These are phyloP conservation scores for Leptomonas pyrrhocoris DNA, from an alignment of 208 protist genomes.

Conservation along the genomic window DNA sequence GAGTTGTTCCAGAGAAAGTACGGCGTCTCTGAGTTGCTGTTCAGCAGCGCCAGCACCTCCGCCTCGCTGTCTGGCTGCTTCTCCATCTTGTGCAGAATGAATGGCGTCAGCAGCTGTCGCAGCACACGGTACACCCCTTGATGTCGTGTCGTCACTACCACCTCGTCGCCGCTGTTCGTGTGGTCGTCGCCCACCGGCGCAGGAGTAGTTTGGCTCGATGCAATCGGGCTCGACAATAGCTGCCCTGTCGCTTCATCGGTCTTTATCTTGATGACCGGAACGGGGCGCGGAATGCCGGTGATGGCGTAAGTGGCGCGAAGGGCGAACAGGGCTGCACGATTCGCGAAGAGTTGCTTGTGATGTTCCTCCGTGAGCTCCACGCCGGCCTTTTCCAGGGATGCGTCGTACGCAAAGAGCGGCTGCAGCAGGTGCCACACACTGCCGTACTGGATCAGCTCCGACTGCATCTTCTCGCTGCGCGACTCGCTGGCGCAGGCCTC, in stretches of 20 bases:
- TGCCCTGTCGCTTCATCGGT: slow-evolving; percentile 2
- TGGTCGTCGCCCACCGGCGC: neutral
- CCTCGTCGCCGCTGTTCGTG: neutral
- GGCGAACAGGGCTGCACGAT: slow-evolving; percentile 71
- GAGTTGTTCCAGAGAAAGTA: slow-evolving; percentile 91
- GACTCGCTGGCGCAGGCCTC: slow-evolving; percentile 73
- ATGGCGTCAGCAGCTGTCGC: slow-evolving; percentile 81
- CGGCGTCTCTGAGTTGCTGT: slow-evolving; percentile 85
- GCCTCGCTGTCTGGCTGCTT: slow-evolving; percentile 26
- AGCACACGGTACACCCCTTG: slow-evolving; percentile 46
- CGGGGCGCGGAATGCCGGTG: slow-evolving; percentile 41
- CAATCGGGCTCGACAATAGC: neutral
- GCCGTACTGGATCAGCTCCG: slow-evolving; percentile 63
- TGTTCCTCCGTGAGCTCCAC: slow-evolving; percentile 61
- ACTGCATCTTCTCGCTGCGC: slow-evolving; percentile 66
- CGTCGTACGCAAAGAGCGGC: slow-evolving; percentile 91
- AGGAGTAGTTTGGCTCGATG: neutral
- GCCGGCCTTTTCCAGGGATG: slow-evolving; percentile 82
- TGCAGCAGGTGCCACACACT: slow-evolving; percentile 85
- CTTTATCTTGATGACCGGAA: neutral
- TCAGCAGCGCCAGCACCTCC: slow-evolving; percentile 82
- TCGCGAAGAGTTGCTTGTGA: slow-evolving; percentile 85
- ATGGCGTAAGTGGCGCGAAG: slow-evolving; percentile 68
- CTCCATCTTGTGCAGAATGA: slow-evolving; percentile 72
- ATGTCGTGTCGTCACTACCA: slow-evolving; percentile 39